Evolutionary conservation across 208 protist genomes (phyloP).

Genomic region (Acanthamoeba lenticulata): DNA sequence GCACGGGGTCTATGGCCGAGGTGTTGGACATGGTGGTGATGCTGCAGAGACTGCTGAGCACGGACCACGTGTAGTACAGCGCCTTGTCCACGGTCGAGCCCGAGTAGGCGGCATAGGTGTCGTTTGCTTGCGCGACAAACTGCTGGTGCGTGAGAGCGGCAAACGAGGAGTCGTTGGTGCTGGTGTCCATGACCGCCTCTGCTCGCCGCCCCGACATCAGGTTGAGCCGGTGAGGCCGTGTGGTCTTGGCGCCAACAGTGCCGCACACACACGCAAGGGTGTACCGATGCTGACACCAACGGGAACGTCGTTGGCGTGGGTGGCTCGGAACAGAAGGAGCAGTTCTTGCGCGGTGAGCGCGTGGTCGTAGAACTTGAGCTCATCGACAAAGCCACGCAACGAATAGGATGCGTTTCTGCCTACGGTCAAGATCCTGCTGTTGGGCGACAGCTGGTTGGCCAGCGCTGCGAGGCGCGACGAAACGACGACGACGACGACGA

Average conservation of each 20-base stretch:
- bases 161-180: too few relatives aligned
- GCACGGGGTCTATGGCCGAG: background rate
- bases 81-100: background rate
- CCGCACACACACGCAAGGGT: too few relatives aligned
- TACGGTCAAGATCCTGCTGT: background rate
- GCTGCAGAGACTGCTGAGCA: background rate
- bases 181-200: too few relatives aligned
- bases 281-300: background rate
- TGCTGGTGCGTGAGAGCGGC: too few relatives aligned
- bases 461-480: too few relatives aligned
- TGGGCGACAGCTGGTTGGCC: background rate
- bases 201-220: too few relatives aligned
- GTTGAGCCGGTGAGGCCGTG: too few relatives aligned
- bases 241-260: too few relatives aligned
- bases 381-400: background rate
- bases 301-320: background rate
- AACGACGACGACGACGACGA: too few relatives aligned
- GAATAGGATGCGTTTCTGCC: background rate
- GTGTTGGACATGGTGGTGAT: background rate
- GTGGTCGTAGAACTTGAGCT: constrained; percentile 23
- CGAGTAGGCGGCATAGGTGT: background rate
- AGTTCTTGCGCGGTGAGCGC: background rate
- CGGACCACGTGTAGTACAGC: background rate
- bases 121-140: background rate
- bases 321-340: background rate